Evolutionary conservation across 106 monocot species (phyloP).

Genomic region (Phalaenopsis equestris): DNA sequence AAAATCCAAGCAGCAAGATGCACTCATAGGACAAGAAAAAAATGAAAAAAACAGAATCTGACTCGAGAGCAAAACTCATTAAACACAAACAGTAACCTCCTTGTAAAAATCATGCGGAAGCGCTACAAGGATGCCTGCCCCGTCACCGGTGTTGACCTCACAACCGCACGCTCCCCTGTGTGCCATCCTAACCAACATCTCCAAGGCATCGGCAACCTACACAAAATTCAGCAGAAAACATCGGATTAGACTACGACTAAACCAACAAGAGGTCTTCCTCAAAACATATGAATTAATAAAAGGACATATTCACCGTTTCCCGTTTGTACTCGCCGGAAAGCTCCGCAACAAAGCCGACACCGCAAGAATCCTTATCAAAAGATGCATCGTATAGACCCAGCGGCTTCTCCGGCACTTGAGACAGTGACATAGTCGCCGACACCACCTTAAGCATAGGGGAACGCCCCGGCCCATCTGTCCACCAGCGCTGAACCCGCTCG

Average conservation of each 20-base stretch:
- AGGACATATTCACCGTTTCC: slow-evolving; percentile 53
- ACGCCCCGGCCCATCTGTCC: slow-evolving; percentile 39
- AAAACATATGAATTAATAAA: background rate
- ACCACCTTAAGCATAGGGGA: slow-evolving; percentile 37
- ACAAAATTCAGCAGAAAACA: background rate
- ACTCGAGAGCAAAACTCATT: background rate
- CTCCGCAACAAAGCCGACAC: slow-evolving; percentile 94
- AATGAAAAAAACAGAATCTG: background rate
- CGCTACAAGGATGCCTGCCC: slow-evolving; percentile 91
- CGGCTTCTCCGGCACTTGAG: slow-evolving; percentile 86
- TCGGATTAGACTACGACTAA: background rate
- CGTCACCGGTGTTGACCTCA: slow-evolving; percentile 97
- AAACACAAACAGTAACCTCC: slow-evolving; percentile 33
- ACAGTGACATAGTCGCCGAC: slow-evolving; percentile 57
- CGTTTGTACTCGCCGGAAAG: slow-evolving; percentile 71
- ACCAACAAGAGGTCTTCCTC: background rate
- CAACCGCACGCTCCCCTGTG: slow-evolving; percentile 99
- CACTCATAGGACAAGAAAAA: background rate
- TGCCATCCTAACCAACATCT: slow-evolving; percentile 90
- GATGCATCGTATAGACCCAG: slow-evolving; percentile 88
- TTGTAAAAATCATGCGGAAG: slow-evolving; percentile 77
- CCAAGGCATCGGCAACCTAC: slow-evolving; percentile 86
- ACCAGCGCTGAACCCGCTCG: slow-evolving; percentile 49
- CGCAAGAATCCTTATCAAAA: slow-evolving; percentile 91
- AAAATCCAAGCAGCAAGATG: background rate